A percentile compares a stretch with the other conserved stretches of the same genome.
Evolutionary conservation across 495 filamentous ascomycete species (phyloP).

Genomic region (Penicilliopsis zonata): DNA sequence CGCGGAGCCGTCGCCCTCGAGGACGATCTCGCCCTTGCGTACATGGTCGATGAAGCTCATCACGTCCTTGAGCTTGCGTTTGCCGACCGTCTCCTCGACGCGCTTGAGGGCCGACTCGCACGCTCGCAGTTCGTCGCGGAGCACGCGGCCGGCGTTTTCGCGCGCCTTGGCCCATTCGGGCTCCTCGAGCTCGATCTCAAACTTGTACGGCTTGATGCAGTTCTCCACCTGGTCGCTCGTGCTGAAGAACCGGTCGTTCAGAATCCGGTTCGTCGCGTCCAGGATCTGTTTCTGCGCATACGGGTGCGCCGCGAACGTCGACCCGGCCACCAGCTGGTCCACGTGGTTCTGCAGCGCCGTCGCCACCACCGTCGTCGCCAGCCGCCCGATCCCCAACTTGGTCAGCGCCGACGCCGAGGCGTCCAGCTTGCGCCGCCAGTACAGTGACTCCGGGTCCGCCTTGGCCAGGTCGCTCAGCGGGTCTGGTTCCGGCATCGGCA

Average conservation of each 20-base stretch:
- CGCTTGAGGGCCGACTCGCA: conserved; percentile 68
- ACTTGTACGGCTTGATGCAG: conserved; percentile 98
- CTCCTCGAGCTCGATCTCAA: conserved; percentile 86
- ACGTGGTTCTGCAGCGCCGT: conserved; percentile 77
- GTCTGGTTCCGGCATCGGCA: conserved; percentile 53
- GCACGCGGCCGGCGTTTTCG: conserved; percentile 60
- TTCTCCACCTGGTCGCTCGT: conserved; percentile 99
- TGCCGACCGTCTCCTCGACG: conserved; percentile 63
- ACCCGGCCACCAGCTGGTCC: conserved; percentile 61
- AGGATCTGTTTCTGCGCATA: conserved; percentile 85
- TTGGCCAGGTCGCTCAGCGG: conserved; percentile 67
- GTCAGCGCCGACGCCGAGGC: conserved; percentile 82
- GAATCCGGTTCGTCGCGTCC: conserved; percentile 73
- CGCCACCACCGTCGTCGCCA: conserved; percentile 84
- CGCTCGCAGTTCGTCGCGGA: conserved; percentile 74
- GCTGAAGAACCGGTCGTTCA: conserved; percentile 91
- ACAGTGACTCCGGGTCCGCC: conserved; percentile 67
- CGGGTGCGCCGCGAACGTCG: conserved; percentile 79
- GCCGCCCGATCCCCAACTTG: conserved; percentile 81
- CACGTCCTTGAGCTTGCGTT: conserved; percentile 77
- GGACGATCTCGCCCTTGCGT: conserved; percentile 65
- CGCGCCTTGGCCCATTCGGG: conserved; percentile 76
- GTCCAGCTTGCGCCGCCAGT: conserved; percentile 93
- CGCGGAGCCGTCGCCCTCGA: conserved; percentile 69
- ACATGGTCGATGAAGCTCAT: conserved; percentile 84